phyloP scores from a whole-genome alignment of 225 moss, liverwort and hornwort species.

The Physcomitrellopsis africana region DNA sequence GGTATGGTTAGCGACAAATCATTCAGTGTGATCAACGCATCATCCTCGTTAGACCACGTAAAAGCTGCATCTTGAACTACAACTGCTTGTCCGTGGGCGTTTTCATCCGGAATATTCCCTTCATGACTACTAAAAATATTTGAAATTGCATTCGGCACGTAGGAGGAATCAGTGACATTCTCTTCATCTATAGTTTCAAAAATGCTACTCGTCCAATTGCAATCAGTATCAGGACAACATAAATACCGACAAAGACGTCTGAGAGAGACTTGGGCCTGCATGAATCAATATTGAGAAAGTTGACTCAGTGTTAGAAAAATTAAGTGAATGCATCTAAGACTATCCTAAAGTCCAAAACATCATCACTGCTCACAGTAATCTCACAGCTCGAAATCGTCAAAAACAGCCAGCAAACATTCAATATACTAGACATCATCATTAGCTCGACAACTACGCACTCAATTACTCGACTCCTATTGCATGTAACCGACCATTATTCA shows the following conservation, averaged over 20 bases:
- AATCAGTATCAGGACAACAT: conserved; percentile 62
- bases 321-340: background rate
- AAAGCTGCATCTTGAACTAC: conserved; percentile 72
- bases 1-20: conserved; percentile 73
- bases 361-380: background rate
- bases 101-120: conserved; percentile 14
- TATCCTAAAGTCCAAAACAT: background rate
- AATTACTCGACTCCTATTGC: background rate
- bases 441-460: background rate
- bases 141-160: conserved; percentile 21
- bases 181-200: conserved; percentile 33
- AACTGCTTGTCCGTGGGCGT: conserved; percentile 43
- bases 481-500: background rate
- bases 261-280: conserved; percentile 88
- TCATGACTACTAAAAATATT: conserved; percentile 10
- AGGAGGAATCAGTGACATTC: conserved; percentile 11
- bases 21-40: conserved; percentile 50
- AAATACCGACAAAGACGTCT: conserved; percentile 81
- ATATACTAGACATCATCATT: background rate
- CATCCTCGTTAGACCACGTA: conserved; percentile 71
- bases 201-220: conserved; percentile 63
- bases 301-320: background rate
- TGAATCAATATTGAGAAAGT: conserved; percentile 14
- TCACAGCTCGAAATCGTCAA: background rate
- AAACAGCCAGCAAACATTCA: conserved; percentile 13